phyloP scores from a whole-genome alignment of 2,329 filamentous ascomycete genomes.

The Hypoxylon sp. region DNA sequence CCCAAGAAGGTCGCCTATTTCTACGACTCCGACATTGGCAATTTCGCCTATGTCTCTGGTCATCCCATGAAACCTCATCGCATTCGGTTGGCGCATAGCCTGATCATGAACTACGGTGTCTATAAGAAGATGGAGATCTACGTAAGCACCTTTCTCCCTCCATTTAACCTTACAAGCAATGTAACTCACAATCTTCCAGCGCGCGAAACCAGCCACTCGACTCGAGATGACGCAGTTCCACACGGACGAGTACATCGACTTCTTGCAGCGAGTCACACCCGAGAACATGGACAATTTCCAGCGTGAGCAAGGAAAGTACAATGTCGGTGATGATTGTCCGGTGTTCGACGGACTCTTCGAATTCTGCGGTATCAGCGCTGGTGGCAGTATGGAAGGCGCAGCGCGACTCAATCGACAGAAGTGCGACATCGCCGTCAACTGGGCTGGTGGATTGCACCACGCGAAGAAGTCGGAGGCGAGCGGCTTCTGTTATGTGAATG shows the following conservation, averaged over 20 bases:
- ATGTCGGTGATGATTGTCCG: conserved; percentile 96
- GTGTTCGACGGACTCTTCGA: conserved; percentile 98
- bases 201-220: conserved; percentile 86
- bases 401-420: conserved; percentile 90
- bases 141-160: conserved; percentile 73
- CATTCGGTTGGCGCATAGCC: conserved; percentile 92
- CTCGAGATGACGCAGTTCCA: conserved; percentile 96
- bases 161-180: conserved; percentile 57
- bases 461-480: conserved; percentile 97
- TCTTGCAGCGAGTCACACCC: conserved; percentile 93
- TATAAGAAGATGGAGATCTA: conserved; percentile 98
- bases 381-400: conserved; percentile 93
- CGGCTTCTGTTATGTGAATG: conserved; percentile 99
- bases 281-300: conserved; percentile 98
- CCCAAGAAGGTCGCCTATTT: conserved; percentile 96
- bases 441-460: conserved; percentile 97
- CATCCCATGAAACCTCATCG: conserved; percentile 99
- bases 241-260: conserved; percentile 95
- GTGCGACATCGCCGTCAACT: conserved; percentile 97
- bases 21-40: conserved; percentile 98
- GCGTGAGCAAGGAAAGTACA: conserved; percentile 93
- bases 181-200: conserved; percentile 61
- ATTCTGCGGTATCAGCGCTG: conserved; percentile 94
- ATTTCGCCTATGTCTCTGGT: conserved; percentile 96
- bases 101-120: conserved; percentile 95